Conservation (phyloP, 2,329 filamentous ascomycete genomes). For the Thelonectria discophora region DNA sequence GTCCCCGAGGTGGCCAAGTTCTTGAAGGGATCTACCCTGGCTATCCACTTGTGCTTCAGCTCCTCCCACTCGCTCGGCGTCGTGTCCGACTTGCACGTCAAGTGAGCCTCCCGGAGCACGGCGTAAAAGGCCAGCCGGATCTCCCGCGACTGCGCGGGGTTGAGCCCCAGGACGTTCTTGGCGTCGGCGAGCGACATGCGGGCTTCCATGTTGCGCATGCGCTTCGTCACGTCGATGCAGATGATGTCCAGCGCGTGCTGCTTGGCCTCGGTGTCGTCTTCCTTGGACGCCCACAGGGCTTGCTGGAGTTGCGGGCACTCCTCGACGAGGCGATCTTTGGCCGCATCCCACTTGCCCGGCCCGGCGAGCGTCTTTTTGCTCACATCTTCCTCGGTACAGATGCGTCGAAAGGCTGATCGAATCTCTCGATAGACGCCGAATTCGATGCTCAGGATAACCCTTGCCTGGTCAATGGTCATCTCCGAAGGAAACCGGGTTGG, state of each 20-base stretch:
- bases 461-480: constrained; percentile 82
- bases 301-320: constrained; percentile 70
- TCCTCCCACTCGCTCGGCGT: constrained; percentile 76
- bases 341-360: constrained; percentile 75
- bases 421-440: constrained; percentile 69
- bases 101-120: constrained; percentile 70
- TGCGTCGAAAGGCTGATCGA: constrained; percentile 72
- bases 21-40: constrained; percentile 63
- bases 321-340: constrained; percentile 72
- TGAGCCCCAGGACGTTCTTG: constrained; percentile 65
- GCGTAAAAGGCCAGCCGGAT: constrained; percentile 73
- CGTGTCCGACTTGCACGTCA: constrained; percentile 77
- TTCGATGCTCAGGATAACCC: constrained; percentile 72
- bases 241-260: constrained; percentile 79
- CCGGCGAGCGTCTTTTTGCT: constrained; percentile 81
- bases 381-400: constrained; percentile 73
- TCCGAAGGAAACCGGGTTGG: constrained; percentile 83
- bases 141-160: constrained; percentile 60
- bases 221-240: constrained; percentile 83
- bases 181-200: constrained; percentile 79
- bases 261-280: constrained; percentile 67
- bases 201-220: constrained; percentile 71
- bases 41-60: constrained; percentile 74
- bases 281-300: constrained; percentile 66
- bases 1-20: constrained; percentile 59